These are phyloP conservation scores for Tremellales sp. DNA, from an alignment of 1,284 basidiomycete genomes.

Conservation along the genomic window DNA sequence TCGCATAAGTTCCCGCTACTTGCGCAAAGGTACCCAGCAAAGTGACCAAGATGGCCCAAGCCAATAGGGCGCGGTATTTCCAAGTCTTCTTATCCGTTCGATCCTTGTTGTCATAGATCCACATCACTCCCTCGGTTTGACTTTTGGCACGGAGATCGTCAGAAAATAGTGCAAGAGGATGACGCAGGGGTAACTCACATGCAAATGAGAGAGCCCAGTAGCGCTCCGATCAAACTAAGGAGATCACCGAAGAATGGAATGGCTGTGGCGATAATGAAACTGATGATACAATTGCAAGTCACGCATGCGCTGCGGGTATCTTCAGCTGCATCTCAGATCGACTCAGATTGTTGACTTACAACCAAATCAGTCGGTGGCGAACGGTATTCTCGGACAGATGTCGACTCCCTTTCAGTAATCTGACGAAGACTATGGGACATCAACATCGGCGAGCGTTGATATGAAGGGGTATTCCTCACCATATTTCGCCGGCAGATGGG, in stretches of 20 bases:
- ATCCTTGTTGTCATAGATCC: conserved; percentile 19
- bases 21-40: conserved; percentile 22
- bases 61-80: conserved; percentile 12
- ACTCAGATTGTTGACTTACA: conserved; percentile 41
- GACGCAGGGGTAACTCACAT: too few relatives aligned
- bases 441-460: conserved; percentile 16
- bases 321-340: conserved; percentile 1
- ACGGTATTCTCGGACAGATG: conserved; percentile 59
- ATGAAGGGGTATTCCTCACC: conserved; percentile 15
- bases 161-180: neutral
- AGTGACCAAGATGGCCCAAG: conserved; percentile 21
- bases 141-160: conserved; percentile 16
- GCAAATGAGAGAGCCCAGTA: conserved; percentile 23
- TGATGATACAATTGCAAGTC: conserved; percentile 46
- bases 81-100: neutral
- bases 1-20: conserved; percentile 25
- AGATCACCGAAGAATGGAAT: conserved; percentile 41
- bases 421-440: conserved; percentile 59
- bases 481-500: conserved; percentile 34
- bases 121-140: conserved; percentile 22
- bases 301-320: too few relatives aligned
- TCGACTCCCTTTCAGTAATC: conserved; percentile 56
- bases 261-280: conserved; percentile 19
- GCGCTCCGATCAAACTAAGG: conserved; percentile 29
- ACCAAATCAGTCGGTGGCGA: conserved; percentile 59